Base-by-base conservation (phyloP, 1,139 yeast genomes). In the Protomyces macrosporus region DNA sequence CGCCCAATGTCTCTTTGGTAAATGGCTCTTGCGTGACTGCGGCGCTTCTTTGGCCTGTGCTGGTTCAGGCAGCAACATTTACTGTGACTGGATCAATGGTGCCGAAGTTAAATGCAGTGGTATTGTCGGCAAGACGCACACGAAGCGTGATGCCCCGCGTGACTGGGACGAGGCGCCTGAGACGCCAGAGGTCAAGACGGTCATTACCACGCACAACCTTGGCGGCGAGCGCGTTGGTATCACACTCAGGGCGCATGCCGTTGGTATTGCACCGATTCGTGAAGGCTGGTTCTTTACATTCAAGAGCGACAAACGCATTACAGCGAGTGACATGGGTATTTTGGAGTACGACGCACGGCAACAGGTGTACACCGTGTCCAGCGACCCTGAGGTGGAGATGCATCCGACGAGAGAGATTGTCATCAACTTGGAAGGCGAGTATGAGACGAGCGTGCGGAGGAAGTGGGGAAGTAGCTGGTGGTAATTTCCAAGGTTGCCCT, bases 1-100 rank as follows among this genome's bases (percentile, higher is more conserved):
- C 68, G 84, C 86, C 14, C 74, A 82, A 45, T 84, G 88, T 74
- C 78, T 81, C 70, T 77, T 75, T 69, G 83, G 84, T 52, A 66
- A 73, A 32, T 85, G 88, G 88, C 84, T 82, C 16, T 71, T 71
- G 33, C 78, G 79, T 70, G 77, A 74, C 50, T 84, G 89, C 73
- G 81, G 86, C 7, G 74, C 80, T 1, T 85, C 87, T 55, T 84
- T 88, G 4, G 77, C 82, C 1, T 84, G 88, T 73, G 78, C 62
- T 45, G 51, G 54, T 2, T 55, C 52, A 33, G 68, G 64, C 12
- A 30, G 50, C 42, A 52, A 60, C 35, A 56, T 67, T 14, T 65
- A 58, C 35, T 67, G 69, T 52, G 69, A 67, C 58, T 67, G 57
- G n/a, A 65, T 67, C n/a, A 66, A 66, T 16, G 59, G 66, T 2